Evolutionary conservation across 768 basidiomycete genomes (phyloP).

Genomic region (Tylopilus sp.): DNA sequence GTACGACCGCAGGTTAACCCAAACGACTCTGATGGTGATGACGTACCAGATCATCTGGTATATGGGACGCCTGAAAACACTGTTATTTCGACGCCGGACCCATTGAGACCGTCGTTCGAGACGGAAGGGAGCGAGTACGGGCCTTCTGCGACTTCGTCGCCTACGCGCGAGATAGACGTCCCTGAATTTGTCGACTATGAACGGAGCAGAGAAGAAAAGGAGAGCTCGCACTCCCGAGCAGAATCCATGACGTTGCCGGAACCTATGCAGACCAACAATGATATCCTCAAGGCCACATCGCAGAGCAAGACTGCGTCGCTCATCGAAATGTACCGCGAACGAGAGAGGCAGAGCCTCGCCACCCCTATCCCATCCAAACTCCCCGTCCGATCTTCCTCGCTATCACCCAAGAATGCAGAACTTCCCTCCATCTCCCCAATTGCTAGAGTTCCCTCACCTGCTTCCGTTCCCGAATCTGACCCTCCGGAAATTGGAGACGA

Average conservation of each 20-base stretch:
- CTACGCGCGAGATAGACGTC: slow-evolving; percentile 28
- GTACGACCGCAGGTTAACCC: slow-evolving; percentile 27
- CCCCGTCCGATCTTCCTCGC: slow-evolving; percentile 31
- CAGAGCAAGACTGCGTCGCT: slow-evolving; percentile 70
- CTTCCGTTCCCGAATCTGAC: slow-evolving; percentile 16
- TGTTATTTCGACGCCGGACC: slow-evolving; percentile 17
- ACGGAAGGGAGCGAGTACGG: slow-evolving; percentile 33
- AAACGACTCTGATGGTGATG: slow-evolving; percentile 35
- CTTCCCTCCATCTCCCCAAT: slow-evolving; percentile 3
- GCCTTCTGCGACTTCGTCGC: slow-evolving; percentile 29
- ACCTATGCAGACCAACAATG: slow-evolving; percentile 3
- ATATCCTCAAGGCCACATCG: slow-evolving; percentile 19
- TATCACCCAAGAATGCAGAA: slow-evolving; percentile 6
- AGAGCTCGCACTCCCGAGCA: slow-evolving; percentile 23
- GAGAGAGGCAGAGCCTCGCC: slow-evolving; percentile 43
- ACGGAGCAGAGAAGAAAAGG: slow-evolving; percentile 20
- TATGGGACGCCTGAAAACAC: slow-evolving; percentile 26
- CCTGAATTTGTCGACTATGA: slow-evolving; percentile 28
- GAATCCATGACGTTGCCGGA: slow-evolving; percentile 31
- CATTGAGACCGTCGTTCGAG: slow-evolving; percentile 32
- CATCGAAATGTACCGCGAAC: slow-evolving; percentile 84
- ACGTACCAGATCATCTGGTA: slow-evolving; percentile 33
- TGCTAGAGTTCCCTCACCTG: slow-evolving; percentile 14
- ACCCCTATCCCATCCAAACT: slow-evolving; percentile 27
- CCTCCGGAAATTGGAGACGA: slow-evolving; percentile 29